These are phyloP conservation scores for Psilocybe tampanensis DNA, from an alignment of 768 basidiomycete genomes.

Conservation along the genomic window DNA sequence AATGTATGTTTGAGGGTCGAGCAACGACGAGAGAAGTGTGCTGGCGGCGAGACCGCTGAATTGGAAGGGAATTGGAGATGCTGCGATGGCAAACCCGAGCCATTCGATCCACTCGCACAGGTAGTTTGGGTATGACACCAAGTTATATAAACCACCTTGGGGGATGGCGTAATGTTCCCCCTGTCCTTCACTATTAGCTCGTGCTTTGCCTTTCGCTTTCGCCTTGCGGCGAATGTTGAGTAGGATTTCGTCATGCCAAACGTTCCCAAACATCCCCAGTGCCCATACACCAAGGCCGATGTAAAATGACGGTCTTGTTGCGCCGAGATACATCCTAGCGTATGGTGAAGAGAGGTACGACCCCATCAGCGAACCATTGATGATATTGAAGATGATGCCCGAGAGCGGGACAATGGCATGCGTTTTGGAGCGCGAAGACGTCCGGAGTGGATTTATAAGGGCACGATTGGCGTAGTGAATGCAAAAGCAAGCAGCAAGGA, in stretches of 20 bases:
- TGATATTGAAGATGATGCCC: constrained; percentile 65
- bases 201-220: constrained; percentile 37
- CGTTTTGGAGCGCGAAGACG: constrained; percentile 75
- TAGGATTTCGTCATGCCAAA: constrained; percentile 90
- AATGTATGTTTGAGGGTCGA: constrained; percentile 23
- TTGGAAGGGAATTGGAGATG: constrained; percentile 49
- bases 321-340: constrained; percentile 44
- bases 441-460: constrained; percentile 75
- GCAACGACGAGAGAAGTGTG: constrained; percentile 13
- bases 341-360: constrained; percentile 65
- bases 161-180: constrained; percentile 78
- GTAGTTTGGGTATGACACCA: constrained; percentile 92
- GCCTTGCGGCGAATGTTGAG: constrained; percentile 77
- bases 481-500: constrained; percentile 64
- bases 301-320: constrained; percentile 53
- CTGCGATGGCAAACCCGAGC: constrained; percentile 83
- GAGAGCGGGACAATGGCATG: constrained; percentile 65
- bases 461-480: constrained; percentile 86
- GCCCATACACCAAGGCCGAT: constrained; percentile 68
- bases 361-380: constrained; percentile 75
- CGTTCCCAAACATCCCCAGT: constrained; percentile 74
- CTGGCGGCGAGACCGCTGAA: constrained; percentile 22
- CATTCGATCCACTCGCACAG: constrained; percentile 96
- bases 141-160: constrained; percentile 71
- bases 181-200: constrained; percentile 9